A percentile compares a stretch with the other conserved stretches of the same genome.
These are phyloP conservation scores for Ustanciosporium gigantosporum DNA, from an alignment of 1,284 basidiomycete species.

Conservation along the genomic window DNA sequence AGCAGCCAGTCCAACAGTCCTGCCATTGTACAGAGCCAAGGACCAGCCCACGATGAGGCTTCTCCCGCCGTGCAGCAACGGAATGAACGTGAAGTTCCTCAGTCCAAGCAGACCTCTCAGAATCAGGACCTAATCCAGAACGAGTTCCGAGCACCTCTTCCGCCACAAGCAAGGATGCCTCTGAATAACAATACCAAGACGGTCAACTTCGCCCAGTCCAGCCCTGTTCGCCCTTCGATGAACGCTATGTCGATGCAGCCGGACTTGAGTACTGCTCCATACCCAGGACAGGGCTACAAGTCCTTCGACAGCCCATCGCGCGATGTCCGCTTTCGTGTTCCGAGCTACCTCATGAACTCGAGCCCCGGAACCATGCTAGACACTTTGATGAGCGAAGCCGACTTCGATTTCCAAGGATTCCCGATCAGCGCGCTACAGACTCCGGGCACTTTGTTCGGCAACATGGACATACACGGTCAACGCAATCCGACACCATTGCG, in stretches of 20 bases:
- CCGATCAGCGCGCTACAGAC: conserved; percentile 25
- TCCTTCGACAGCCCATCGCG: conserved; percentile 24
- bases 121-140: no score
- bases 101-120: neutral
- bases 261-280: conserved; percentile 9
- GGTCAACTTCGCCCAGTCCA: conserved; percentile 41
- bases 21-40: neutral
- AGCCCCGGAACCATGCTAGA: conserved; percentile 55
- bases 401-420: conserved; percentile 49
- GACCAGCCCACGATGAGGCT: no score
- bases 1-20: neutral
- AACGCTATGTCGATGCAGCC: conserved; percentile 22
- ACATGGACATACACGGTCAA: conserved; percentile 7
- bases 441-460: conserved; percentile 23
- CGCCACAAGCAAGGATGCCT: conserved; percentile 6
- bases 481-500: conserved; percentile 29
- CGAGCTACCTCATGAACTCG: conserved; percentile 51
- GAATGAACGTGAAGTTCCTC: no score
- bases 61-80: no score
- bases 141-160: conserved; percentile 3
- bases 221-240: conserved; percentile 36
- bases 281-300: conserved; percentile 6
- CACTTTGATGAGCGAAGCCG: conserved; percentile 51
- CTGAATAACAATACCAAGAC: conserved; percentile 1
- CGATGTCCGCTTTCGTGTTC: conserved; percentile 42